These are phyloP conservation scores for Persicaria tinctoria DNA, from an alignment of 148 eudicot genomes.

Conservation along the genomic window DNA sequence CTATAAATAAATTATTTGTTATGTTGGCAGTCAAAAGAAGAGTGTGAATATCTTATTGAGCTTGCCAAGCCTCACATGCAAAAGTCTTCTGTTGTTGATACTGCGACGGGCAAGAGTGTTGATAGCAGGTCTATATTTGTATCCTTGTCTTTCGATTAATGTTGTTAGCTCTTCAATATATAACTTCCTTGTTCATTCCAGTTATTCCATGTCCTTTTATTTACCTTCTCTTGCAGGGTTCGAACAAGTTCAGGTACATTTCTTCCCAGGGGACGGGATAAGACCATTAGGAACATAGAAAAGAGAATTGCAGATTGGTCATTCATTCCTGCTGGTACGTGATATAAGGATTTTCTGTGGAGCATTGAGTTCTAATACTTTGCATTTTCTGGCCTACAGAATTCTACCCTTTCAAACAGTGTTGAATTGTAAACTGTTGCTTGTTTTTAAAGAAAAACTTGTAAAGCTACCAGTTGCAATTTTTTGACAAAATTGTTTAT, in stretches of 20 bases:
- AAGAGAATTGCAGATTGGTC: slow-evolving; percentile 20
- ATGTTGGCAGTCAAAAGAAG: slow-evolving; percentile 58
- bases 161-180: neutral
- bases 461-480: no score
- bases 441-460: neutral
- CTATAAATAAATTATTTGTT: neutral
- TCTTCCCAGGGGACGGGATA: slow-evolving; percentile 19
- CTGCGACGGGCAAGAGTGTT: slow-evolving; percentile 64
- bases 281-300: slow-evolving; percentile 18
- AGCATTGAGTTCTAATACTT: neutral
- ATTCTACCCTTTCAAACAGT: neutral
- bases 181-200: slow-evolving; percentile 5
- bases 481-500: no score
- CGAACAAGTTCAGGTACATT: slow-evolving; percentile 25
- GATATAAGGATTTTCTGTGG: neutral
- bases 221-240: slow-evolving; percentile 14
- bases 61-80: slow-evolving; percentile 85
- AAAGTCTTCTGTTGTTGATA: slow-evolving; percentile 87
- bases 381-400: neutral
- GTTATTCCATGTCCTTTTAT: neutral
- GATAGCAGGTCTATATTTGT: slow-evolving; percentile 60
- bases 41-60: slow-evolving; percentile 79
- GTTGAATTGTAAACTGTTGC: neutral
- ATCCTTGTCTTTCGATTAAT: slow-evolving; percentile 12
- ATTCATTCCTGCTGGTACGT: slow-evolving; percentile 18